Evolutionary conservation across 2,329 filamentous ascomycete genomes (phyloP), one percentile per base, ranked within the genome.

Genomic region (Penicillium sp.): DNA sequence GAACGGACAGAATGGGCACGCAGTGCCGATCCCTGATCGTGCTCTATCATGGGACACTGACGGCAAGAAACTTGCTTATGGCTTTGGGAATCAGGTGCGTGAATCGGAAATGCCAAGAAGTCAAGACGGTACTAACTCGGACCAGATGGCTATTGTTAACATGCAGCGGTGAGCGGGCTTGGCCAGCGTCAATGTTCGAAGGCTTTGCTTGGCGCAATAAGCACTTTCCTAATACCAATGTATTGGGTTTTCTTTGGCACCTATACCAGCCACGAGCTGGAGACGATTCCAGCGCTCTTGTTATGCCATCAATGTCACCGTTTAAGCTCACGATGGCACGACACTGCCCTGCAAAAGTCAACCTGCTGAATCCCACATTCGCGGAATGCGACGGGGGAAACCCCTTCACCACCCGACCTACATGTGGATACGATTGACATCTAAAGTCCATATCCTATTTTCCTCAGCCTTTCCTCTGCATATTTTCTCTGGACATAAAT

Each of bases 61-160:
- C 62, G 78, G 79, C n/a, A 77, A 77, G 60, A 79, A 74, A 58
- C 68, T 82, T 50, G 77, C 75, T 2, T 78, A 79, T 60, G 76
- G 75, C 24, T 71, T 78, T 51, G 74, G 73, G 27, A 74, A 72
- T 55, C 74, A 79, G 74, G 78, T 81, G 68, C 36, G 69, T 44
- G 5, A 14, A 36, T 41, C 30, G 9, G 5, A 10, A 6, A 38
- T 20, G 11, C 35, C 14, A 40, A 39, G 11, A 27, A 25, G 13
- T 9, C 9, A 11, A 10, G 39, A 24, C 3, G 20, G 11, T 24
- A 20, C 35, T 54, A 48, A 52, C 56, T 61, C 24, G 55, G 27
- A 35, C 38, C 41, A 73, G 71, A 58, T 73, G 63, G 71, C 70
- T 25, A 67, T 74, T 36, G 61, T 74, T 28, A 73, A 74, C 51